Conservation (phyloP, 192 early-diverging fungal genomes). For the Mortierella hygrophila region DNA sequence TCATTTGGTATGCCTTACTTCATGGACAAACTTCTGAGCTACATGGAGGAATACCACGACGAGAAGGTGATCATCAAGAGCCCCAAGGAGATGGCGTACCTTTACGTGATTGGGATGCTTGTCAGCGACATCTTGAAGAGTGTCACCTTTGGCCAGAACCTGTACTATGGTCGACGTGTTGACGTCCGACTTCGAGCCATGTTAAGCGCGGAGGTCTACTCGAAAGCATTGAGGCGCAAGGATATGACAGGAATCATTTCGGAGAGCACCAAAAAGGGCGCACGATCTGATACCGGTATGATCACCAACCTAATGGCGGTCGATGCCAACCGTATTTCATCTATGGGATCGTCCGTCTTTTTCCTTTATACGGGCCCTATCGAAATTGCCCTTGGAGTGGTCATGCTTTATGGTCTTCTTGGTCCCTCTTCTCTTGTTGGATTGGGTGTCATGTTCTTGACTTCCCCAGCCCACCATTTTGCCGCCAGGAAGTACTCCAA, state of each 20-base stretch:
- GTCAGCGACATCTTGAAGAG: constrained; percentile 51
- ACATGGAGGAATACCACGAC: constrained; percentile 46
- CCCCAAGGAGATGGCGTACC: constrained; percentile 58
- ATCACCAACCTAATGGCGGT: constrained; percentile 82
- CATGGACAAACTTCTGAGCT: constrained; percentile 56
- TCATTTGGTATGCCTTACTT: constrained; percentile 66
- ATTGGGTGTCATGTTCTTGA: constrained; percentile 74
- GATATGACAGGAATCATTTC: constrained; percentile 57
- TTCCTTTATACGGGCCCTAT: constrained; percentile 77
- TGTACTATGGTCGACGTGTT: constrained; percentile 65
- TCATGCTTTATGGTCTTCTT: constrained; percentile 80
- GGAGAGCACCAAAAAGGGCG: constrained; percentile 24
- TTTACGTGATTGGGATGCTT: constrained; percentile 65
- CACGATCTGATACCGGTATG: constrained; percentile 65
- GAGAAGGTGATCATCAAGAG: not conserved
- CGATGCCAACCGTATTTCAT: constrained; percentile 76
- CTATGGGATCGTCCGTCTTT: constrained; percentile 70
- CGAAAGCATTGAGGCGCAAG: constrained; percentile 61
- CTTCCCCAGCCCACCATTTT: constrained; percentile 71
- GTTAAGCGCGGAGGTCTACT: constrained; percentile 65
- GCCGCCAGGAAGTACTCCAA: constrained; percentile 66
- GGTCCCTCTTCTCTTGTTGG: constrained; percentile 86
- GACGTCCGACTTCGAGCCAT: constrained; percentile 67
- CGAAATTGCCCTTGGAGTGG: constrained; percentile 73
- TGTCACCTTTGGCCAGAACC: constrained; percentile 60